These are phyloP conservation scores for Plectosphaerella plurivora DNA, from an alignment of 2,329 filamentous ascomycete genomes.

Conservation along the genomic window DNA sequence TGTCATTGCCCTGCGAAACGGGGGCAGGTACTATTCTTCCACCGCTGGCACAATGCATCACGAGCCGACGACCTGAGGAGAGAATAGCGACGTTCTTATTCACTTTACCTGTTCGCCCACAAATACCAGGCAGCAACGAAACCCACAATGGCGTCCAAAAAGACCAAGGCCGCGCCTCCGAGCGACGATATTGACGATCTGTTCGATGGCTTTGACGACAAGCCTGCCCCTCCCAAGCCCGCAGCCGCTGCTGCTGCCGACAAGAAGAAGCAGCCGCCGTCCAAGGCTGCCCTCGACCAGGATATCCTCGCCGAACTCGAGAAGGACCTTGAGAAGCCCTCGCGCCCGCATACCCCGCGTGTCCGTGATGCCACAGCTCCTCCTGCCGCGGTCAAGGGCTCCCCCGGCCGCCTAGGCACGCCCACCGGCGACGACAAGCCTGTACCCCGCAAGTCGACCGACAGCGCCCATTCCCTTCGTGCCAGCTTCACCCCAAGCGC, in stretches of 20 bases:
- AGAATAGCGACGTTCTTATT: background rate
- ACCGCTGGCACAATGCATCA: no score
- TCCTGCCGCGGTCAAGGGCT: constrained; percentile 32
- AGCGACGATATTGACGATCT: constrained; percentile 63
- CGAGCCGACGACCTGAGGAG: background rate
- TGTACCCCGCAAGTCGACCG: constrained; percentile 64
- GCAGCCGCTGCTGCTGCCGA: constrained; percentile 33
- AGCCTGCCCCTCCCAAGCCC: constrained; percentile 43
- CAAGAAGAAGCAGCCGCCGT: constrained; percentile 44
- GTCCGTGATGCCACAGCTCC: constrained; percentile 40
- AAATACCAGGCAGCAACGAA: constrained; percentile 2
- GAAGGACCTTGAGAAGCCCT: constrained; percentile 54
- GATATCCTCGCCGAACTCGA: constrained; percentile 88
- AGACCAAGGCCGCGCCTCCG: constrained; percentile 48
- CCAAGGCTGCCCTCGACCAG: constrained; percentile 50
- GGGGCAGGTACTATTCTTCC: no score
- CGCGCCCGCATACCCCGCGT: constrained; percentile 80
- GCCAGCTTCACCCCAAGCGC: constrained; percentile 67
- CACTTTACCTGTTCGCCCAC: background rate
- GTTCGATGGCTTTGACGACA: constrained; percentile 52
- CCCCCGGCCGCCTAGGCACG: constrained; percentile 45
- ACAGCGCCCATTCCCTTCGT: constrained; percentile 69
- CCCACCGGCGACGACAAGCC: constrained; percentile 63
- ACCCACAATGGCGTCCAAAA: constrained; percentile 54
- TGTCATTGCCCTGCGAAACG: no score